These are phyloP conservation scores for Paramecium sexaurelia DNA, from an alignment of 73 alveolate species.

Conservation along the genomic window DNA sequence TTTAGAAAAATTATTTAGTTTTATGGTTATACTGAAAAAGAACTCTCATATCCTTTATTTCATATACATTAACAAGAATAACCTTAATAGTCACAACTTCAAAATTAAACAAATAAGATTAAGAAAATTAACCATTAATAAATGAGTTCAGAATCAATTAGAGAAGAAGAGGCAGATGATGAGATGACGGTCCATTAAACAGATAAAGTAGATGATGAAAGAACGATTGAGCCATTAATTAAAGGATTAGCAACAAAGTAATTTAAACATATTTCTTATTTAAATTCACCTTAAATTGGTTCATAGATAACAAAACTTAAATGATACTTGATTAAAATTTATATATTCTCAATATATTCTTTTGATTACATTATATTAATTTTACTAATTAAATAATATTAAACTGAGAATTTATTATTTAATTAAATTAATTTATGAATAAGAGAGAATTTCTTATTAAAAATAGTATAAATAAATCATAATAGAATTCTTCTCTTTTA, in stretches of 20 bases:
- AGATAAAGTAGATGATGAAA: background rate
- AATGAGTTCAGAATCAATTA: conserved; percentile 37
- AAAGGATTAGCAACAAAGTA: background rate
- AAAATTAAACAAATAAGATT: background rate
- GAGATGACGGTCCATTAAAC: background rate
- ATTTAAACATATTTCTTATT: conserved; percentile 13
- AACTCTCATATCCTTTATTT: background rate
- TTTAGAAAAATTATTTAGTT: background rate
- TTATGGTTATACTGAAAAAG: background rate
- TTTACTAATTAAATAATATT: no score
- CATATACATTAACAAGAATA: background rate
- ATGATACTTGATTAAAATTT: background rate
- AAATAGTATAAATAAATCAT: no score
- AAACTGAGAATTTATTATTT: no score
- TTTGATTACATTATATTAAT: background rate
- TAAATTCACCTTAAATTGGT: background rate
- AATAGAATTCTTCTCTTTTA: no score
- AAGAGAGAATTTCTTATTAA: no score
- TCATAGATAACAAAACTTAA: background rate
- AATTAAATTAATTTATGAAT: no score
- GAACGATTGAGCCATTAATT: conserved; percentile 3
- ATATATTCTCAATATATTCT: background rate
- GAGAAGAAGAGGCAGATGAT: background rate
- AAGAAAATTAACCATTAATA: background rate
- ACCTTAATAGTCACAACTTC: background rate